Conservation (phyloP, 768 basidiomycete species). For the Boletus pseudopeckii region DNA sequence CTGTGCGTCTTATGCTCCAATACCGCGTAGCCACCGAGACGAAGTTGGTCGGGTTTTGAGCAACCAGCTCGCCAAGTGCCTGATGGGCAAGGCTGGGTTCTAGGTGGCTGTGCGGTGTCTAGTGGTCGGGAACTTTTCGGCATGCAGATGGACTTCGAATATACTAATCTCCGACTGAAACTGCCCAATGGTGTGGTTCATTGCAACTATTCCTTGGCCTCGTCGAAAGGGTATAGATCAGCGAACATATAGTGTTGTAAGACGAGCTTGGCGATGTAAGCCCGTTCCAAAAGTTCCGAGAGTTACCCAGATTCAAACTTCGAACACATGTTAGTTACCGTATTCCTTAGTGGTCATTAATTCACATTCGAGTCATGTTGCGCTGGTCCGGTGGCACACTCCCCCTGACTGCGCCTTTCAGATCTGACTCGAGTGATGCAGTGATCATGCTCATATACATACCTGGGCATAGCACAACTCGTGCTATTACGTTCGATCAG, state of each 20-base stretch:
- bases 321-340: neutral
- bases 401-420: no score
- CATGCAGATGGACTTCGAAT: neutral
- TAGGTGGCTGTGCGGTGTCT: constrained; percentile 17
- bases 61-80: neutral
- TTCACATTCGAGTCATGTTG: no score
- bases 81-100: neutral
- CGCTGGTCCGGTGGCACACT: no score
- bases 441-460: no score
- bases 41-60: constrained; percentile 13
- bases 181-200: neutral
- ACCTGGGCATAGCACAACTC: neutral
- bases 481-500: no score
- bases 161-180: neutral
- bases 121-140: neutral
- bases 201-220: no score
- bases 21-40: neutral
- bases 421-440: no score
- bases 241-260: no score
- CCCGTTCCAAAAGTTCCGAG: neutral
- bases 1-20: neutral
- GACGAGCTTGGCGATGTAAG: neutral
- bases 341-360: no score
- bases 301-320: neutral
- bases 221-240: neutral